These are phyloP conservation scores for Manihot esculenta DNA, from an alignment of 441 rosid genomes.

Conservation along the genomic window DNA sequence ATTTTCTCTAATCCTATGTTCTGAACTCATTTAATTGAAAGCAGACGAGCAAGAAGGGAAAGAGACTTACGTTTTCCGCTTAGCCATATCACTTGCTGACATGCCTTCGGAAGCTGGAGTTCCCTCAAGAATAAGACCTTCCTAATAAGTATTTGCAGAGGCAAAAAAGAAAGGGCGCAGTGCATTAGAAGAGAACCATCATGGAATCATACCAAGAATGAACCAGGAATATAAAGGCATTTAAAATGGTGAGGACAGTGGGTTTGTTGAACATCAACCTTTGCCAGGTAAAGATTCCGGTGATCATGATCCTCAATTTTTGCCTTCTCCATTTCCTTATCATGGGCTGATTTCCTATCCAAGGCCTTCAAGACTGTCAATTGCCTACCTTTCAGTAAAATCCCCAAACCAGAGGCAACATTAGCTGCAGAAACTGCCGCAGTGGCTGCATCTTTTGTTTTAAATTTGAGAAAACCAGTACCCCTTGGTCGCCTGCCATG, in stretches of 20 bases:
- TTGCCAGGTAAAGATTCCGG: conserved; percentile 82
- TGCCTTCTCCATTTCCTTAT: conserved; percentile 65
- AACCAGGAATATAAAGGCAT: neutral
- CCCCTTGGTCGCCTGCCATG: conserved; percentile 84
- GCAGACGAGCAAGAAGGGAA: neutral
- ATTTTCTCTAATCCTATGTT: neutral
- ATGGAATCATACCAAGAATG: neutral
- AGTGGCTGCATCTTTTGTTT: conserved; percentile 59
- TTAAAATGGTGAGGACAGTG: conserved; percentile 10
- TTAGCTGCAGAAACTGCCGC: conserved; percentile 79
- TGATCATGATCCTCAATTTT: conserved; percentile 71
- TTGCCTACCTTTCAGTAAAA: conserved; percentile 81
- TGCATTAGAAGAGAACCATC: conserved; percentile 1
- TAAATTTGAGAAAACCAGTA: conserved; percentile 88
- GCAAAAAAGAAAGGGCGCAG: conserved; percentile 11
- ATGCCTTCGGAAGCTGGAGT: conserved; percentile 90
- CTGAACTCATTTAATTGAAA: neutral
- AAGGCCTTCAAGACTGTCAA: conserved; percentile 70
- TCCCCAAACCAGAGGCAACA: conserved; percentile 60
- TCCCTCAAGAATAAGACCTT: conserved; percentile 86
- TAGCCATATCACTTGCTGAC: conserved; percentile 74
- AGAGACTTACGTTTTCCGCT: conserved; percentile 56
- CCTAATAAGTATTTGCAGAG: conserved; percentile 45
- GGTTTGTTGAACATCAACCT: conserved; percentile 45
- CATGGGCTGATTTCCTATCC: conserved; percentile 76